Conservation (phyloP, 2,329 filamentous ascomycete genomes). For the Chlorencoelia australis region DNA sequence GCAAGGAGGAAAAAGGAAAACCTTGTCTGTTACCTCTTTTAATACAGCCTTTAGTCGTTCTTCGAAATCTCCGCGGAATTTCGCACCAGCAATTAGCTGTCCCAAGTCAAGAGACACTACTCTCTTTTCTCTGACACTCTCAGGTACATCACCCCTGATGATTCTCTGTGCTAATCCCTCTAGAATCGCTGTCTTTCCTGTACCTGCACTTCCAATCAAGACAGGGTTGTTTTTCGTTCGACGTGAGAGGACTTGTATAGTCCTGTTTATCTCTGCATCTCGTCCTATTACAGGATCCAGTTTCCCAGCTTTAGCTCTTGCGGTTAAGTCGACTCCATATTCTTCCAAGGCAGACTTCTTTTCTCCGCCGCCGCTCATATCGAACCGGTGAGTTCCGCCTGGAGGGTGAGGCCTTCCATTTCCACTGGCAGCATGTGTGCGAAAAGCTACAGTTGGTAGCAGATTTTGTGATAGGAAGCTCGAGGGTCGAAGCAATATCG, state of each 20-base stretch:
- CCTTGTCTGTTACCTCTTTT: constrained; percentile 64
- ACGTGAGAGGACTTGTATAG: constrained; percentile 85
- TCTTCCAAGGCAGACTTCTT: constrained; percentile 85
- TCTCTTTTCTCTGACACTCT: constrained; percentile 89
- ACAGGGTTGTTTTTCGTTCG: constrained; percentile 87
- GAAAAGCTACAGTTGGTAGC: constrained; percentile 33
- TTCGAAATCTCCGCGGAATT: constrained; percentile 93
- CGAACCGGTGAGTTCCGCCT: constrained; percentile 89
- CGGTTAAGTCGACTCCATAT: constrained; percentile 85
- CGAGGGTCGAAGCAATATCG: too few species aligned
- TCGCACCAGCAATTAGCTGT: constrained; percentile 87
- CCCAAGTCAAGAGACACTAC: constrained; percentile 84
- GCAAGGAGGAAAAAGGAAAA: constrained; percentile 28
- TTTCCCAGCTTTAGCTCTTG: constrained; percentile 74
- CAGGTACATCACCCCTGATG: constrained; percentile 83
- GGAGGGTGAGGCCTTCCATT: constrained; percentile 75
- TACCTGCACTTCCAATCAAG: constrained; percentile 74
- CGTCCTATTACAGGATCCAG: constrained; percentile 93
- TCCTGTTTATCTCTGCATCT: constrained; percentile 83
- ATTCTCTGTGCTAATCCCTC: constrained; percentile 88
- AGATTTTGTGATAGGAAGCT: too few species aligned
- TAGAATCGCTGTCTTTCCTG: constrained; percentile 86
- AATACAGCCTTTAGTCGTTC: constrained; percentile 85
- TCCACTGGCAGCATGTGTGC: constrained; percentile 53
- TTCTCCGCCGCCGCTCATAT: constrained; percentile 60